Evolutionary conservation across 257 asterid species (phyloP), one percentile per base, ranked within the genome.

Genomic region (Fraxinus pennsylvanica): DNA sequence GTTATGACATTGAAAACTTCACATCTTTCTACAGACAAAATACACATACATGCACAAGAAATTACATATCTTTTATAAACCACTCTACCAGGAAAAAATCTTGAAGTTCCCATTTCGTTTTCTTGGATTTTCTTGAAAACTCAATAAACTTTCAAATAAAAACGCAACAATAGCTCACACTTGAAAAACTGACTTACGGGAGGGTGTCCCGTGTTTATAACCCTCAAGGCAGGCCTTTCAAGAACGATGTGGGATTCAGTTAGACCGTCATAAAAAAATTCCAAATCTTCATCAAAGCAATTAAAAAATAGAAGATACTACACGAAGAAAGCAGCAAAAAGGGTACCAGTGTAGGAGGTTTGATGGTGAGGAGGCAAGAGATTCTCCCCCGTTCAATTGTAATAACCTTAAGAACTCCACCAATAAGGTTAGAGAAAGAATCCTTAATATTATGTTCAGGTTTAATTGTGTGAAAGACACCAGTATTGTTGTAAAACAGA

Each of bases 301-400:
- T 43, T 72, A 4, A 75, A 36, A 17, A 33, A 6, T 33, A 41
- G 30, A 19, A 78, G n/a, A 19, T 27, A 30, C 0, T 14, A 32
- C 5, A 13, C 3, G 45, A 27, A 22, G 30, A 70, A 52, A 63
- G 9, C 68, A 33, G 47, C 29, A 25, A 17, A 70, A 75, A 43
- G 50, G 9, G 68, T 89, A 96, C 99, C 94, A 89, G 27, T 74
- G 92, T 76, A 0, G 96, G 88, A 79, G 88, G 78, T 83, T 88
- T 87, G 82, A 93, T 90, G 39, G 81, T 41, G 66, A 96, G 84
- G 70, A 81, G 45, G 85, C 97, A 96, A 3, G 97, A 89, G 84
- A 96, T 80, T 85, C 87, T 87, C 75, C 96, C 97, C 33, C 82
- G 87, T 74, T 91, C 76, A 45, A 91, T 52, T 47, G 85, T 78